phyloP scores from a whole-genome alignment of 129 eudicot genomes.

The Glebionis coronaria region DNA sequence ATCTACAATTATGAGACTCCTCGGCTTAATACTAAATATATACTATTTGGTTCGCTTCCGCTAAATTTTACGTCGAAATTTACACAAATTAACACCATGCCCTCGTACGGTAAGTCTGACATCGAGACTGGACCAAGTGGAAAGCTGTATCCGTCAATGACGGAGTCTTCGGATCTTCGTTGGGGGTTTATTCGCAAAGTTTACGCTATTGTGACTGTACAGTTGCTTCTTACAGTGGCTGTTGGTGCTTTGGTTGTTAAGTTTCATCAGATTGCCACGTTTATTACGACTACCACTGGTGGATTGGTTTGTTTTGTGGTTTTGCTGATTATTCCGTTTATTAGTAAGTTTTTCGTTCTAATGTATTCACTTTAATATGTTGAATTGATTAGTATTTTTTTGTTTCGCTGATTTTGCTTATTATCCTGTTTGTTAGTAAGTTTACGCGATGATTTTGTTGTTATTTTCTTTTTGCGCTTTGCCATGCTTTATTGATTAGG shows the following conservation, averaged over 20 bases:
- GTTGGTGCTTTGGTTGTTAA: conserved; percentile 67
- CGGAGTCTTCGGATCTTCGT: conserved; percentile 67
- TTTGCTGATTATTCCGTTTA: conserved; percentile 60
- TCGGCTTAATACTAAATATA: too few relatives aligned
- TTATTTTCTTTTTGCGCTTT: too few relatives aligned
- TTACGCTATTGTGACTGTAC: conserved; percentile 58
- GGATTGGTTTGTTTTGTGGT: conserved; percentile 59
- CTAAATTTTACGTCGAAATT: too few relatives aligned
- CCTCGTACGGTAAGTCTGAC: background rate
- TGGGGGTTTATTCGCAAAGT: conserved; percentile 82
- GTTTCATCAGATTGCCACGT: conserved; percentile 41
- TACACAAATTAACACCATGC: too few relatives aligned
- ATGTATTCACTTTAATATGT: too few relatives aligned
- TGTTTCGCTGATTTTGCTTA: background rate
- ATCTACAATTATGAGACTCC: too few relatives aligned
- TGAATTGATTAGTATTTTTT: background rate
- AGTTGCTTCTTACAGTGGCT: conserved; percentile 66
- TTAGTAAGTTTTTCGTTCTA: conserved; percentile 38
- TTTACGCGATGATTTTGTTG: too few relatives aligned
- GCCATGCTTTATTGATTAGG: too few relatives aligned
- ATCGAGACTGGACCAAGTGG: conserved; percentile 30
- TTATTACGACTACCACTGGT: conserved; percentile 51
- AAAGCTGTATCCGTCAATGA: conserved; percentile 64
- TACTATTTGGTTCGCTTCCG: too few relatives aligned
- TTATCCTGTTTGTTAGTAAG: too few relatives aligned